Percentiles rank a stretch among this genome's conserved stretches.
Evolutionary conservation across 163 green algal genomes (phyloP).

Genomic region (Volvox carteri): DNA sequence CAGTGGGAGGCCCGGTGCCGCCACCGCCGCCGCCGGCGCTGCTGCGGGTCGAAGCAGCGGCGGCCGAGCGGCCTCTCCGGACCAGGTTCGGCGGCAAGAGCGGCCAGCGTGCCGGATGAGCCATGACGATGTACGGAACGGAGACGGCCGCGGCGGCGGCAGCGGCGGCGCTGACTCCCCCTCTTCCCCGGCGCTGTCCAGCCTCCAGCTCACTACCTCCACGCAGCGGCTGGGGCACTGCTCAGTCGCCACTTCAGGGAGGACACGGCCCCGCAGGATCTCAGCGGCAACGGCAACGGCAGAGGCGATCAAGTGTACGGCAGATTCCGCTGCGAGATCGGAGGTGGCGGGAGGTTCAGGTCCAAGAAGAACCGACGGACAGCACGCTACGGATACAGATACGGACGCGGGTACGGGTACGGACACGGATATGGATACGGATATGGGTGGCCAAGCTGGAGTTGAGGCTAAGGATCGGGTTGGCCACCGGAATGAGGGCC

Average conservation of each 20-base stretch:
- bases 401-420: too few relatives aligned
- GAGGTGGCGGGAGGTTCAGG: too few relatives aligned
- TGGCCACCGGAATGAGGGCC: neutral
- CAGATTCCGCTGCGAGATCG: too few relatives aligned
- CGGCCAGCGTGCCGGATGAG: neutral
- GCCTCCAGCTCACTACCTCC: conserved; percentile 46
- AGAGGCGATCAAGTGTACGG: neutral
- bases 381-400: too few relatives aligned
- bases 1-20: neutral
- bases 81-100: neutral
- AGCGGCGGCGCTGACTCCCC: neutral
- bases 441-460: too few relatives aligned
- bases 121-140: neutral
- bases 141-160: too few relatives aligned
- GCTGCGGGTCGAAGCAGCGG: neutral
- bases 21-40: neutral
- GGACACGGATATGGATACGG: neutral
- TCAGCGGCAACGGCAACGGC: neutral
- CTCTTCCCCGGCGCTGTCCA: neutral
- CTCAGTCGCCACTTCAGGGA: neutral
- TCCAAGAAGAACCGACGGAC: too few relatives aligned
- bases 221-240: conserved; percentile 13
- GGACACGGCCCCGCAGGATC: neutral
- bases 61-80: neutral
- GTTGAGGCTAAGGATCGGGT: too few relatives aligned